Evolutionary conservation across 179 eudicot species (phyloP), one percentile per base, ranked within the genome.

Genomic region (Spergularia azorica): DNA sequence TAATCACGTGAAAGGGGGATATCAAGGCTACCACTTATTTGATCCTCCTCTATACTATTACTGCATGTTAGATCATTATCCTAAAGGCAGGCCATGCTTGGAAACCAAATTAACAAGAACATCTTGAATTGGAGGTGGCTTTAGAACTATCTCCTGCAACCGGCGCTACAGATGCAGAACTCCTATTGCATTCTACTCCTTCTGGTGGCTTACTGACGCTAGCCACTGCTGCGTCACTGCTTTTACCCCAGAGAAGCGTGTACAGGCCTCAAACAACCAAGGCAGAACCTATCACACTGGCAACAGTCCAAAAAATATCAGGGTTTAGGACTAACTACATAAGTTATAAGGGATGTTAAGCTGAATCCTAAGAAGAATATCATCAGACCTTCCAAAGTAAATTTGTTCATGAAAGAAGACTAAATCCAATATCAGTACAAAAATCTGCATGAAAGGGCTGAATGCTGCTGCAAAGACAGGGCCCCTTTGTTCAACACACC

Each of bases 401-500:
- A 94, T 82, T 50, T 84, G 88, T 81, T 92, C 95, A 73, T 86
- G 92, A 16, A 92, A 82, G 18, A 90, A 41, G 75, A 77, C 75
- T 21, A 92, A 75, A 62, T 89, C 96, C 60, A 92, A 67, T 7
- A 88, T 68, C 62, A 88, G 84, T 32, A 85, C 89, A 56, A 85
- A 89, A 57, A 87, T 85, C 73, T 91, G 96, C 17, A 89, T 77
- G 72, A 87, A 81, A 26, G 98, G 98, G 82, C 84, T 86, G 82
- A 92, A 94, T 61, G 98, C 94, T 32, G 98, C 85, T 17, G 96
- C 89, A 80, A 94, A 94, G 16, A 94, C 96, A 1, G 98, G 92
- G 4, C 97, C 98, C 71, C 82, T 84, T 79, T 86, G 76, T 66
- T 89, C 91, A 48, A 94, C 97, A 75, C 97, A 90, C 98, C 98